These are phyloP conservation scores for Diaporthe vaccinii DNA, from an alignment of 2,329 filamentous ascomycete species.

Conservation along the genomic window DNA sequence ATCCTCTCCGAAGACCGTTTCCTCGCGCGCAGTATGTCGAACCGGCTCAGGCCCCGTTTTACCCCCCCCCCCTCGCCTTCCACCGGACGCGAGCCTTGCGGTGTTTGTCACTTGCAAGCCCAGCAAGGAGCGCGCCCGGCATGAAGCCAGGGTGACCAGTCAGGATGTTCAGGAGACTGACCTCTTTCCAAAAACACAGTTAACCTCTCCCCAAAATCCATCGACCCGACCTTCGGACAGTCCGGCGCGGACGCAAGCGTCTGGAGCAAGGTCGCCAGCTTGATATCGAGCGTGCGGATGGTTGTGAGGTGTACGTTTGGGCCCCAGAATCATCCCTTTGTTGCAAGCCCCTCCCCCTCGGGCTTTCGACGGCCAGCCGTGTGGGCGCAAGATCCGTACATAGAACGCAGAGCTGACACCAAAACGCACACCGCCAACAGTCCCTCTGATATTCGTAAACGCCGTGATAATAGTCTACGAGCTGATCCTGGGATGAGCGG, in stretches of 20 bases:
- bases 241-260: constrained; percentile 77
- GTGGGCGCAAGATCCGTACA: background rate
- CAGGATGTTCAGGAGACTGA: constrained; percentile 41
- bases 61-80: too few relatives aligned
- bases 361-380: too few relatives aligned
- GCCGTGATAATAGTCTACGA: constrained; percentile 87
- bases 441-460: constrained; percentile 88
- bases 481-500: constrained; percentile 76
- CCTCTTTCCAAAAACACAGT: constrained; percentile 71
- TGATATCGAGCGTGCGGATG: constrained; percentile 91
- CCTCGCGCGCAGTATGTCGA: constrained; percentile 80
- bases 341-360: background rate
- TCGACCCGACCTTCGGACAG: constrained; percentile 84
- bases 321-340: background rate
- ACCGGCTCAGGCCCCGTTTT: background rate
- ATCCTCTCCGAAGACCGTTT: constrained; percentile 96
- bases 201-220: constrained; percentile 79
- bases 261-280: constrained; percentile 87
- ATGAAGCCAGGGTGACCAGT: background rate
- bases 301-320: constrained; percentile 87
- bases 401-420: constrained; percentile 18
- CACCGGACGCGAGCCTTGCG: too few relatives aligned
- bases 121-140: background rate
- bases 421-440: constrained; percentile 56
- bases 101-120: background rate